Evolutionary conservation across 768 basidiomycete genomes (phyloP), one percentile per base, ranked within the genome.

Genomic region (Russula brevipes): DNA sequence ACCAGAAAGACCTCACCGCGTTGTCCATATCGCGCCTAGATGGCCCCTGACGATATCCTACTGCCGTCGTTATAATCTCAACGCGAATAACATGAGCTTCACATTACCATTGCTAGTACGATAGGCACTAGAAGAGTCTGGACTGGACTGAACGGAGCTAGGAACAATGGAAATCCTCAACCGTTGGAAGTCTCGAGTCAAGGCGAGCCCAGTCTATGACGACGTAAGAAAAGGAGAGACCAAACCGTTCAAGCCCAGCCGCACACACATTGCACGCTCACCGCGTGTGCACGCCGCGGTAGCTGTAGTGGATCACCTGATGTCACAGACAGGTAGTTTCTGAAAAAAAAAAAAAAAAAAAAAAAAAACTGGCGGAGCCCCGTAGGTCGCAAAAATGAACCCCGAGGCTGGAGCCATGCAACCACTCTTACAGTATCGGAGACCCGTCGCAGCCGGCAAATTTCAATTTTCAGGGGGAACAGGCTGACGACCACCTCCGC

Each of bases 361-460:
- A n/a, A n/a, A n/a, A n/a, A n/a, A n/a, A n/a, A n/a, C n/a, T n/a
- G n/a, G n/a, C 24, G 24, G 24, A 24, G 24, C 24, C 24, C 24
- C 24, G 14, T 4, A 8, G 33, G 16, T 60, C 58, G 60, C 16
- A 46, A 41, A 42, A 59, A 54, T 8, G 41, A 10, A 1, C 38
- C 53, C 4, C 17, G 58, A 16, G 57, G 19, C 41, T 60, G 63
- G 39, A 65, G 50, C 61, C 60, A 68, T 19, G 68, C 72, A 2
- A 72, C 70, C 9, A 72, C 72, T 33, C 72, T 61, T 12, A n/a
- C n/a, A n/a, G n/a, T n/a, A 72, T 66, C 2, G 72, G 72, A 11
- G 72, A 70, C 1, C 70, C 72, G 45, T 73, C 72, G 30, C 67
- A 66, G 33, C 69, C 69, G 5, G 55, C 24, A 11, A 24, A 24